phyloP scores from a whole-genome alignment of 768 basidiomycete species.

The Boletus vermiculosoides region DNA sequence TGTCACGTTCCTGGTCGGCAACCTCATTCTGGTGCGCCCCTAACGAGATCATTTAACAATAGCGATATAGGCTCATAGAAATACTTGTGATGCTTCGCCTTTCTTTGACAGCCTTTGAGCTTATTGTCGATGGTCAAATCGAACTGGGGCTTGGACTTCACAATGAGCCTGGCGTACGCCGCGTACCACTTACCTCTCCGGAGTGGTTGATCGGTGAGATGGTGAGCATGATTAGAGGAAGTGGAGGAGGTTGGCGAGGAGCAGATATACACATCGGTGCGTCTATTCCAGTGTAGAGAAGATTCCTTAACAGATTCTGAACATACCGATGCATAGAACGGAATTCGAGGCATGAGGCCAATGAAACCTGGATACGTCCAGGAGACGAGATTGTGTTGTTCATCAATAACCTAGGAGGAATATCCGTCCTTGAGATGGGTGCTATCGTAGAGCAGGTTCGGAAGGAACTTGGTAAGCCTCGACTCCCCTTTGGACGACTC shows the following conservation, averaged over 20 bases:
- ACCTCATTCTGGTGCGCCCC: slow-evolving; percentile 10
- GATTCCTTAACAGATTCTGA: background rate
- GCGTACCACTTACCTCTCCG: slow-evolving; percentile 18
- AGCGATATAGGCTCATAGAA: background rate
- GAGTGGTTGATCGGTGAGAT: slow-evolving; percentile 31
- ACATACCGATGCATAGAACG: background rate
- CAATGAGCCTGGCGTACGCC: slow-evolving; percentile 47
- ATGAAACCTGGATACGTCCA: slow-evolving; percentile 19
- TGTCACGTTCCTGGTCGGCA: slow-evolving; percentile 54
- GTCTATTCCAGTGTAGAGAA: background rate
- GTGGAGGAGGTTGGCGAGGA: slow-evolving; percentile 15
- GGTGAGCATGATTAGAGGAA: slow-evolving; percentile 22
- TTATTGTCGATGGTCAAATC: slow-evolving; percentile 8
- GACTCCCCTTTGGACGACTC: background rate
- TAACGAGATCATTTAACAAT: background rate
- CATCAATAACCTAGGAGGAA: slow-evolving; percentile 56
- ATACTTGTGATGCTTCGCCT: background rate
- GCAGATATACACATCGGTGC: slow-evolving; percentile 7
- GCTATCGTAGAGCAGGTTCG: slow-evolving; percentile 46
- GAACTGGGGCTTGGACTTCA: slow-evolving; percentile 56
- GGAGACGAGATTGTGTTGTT: slow-evolving; percentile 41
- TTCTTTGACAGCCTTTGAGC: slow-evolving; percentile 2
- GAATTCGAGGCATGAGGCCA: background rate
- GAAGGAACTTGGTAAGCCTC: slow-evolving; percentile 41
- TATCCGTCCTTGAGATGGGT: slow-evolving; percentile 51